Evolutionary conservation across 805 yeast species (phyloP), one percentile per base, ranked within the genome.

Genomic region (Saccharomycopsis sp.): DNA sequence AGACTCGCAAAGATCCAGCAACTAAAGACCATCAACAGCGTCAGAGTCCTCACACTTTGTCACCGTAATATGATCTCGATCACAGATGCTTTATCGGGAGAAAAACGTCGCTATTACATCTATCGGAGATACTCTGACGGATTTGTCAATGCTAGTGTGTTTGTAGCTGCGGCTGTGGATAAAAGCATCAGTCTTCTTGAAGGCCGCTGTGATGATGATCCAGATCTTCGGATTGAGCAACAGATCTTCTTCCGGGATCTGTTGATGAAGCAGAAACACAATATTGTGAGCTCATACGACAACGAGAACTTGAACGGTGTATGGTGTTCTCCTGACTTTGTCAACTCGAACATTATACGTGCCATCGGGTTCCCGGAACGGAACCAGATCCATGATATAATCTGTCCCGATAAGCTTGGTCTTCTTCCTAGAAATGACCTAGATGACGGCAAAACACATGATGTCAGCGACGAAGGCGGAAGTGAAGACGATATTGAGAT

Each of bases 291-390:
- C 38, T 14, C 51, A 7, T 17, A 38, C 19, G 41, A 54, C 3
- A 54, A 41, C n/a, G 23, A 41, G 23, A 15, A 5, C 19, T 23
- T 54, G 15, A 3, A 42, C 29, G 56, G 56, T 19, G 22, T 41
- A 19, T 54, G 56, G 56, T 54, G 56, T 25, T 42, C 56, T 1
- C 56, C 56, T 8, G 29, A 54, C 42, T 24, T 29, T 9, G 14
- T 52, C 14, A 14, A 22, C 12, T 22, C 34, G 8, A 52, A 24
- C 19, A 24, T 52, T 52, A 15, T 52, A 5, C 8, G 38, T 17
- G 38, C 17, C 15, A 52, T 52, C 22, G 54, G 54, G 3, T 52
- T 52, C 22, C n/a, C 38, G n/a, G 38, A 52, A 52, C 3, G 22
- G 12, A 44, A 44, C 12, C 22, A 17, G 22, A 7, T 44, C 12